Percentiles rank a stretch among this genome's conserved stretches.
These are phyloP conservation scores for Naganishia randhawae DNA, from an alignment of 768 basidiomycete genomes.

Conservation along the genomic window DNA sequence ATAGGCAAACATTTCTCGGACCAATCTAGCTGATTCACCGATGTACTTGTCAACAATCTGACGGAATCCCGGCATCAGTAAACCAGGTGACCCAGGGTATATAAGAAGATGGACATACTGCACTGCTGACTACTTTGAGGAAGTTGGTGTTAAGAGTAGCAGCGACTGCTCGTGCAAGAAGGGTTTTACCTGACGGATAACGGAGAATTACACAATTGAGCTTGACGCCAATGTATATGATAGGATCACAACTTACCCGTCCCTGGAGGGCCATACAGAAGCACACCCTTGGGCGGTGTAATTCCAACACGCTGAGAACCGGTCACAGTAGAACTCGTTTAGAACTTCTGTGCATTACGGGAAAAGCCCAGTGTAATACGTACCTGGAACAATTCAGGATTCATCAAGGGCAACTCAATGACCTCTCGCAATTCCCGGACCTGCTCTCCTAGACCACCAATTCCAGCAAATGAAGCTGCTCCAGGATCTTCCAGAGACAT, in stretches of 20 bases:
- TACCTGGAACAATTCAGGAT: slow-evolving; percentile 77
- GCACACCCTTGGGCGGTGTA: slow-evolving; percentile 90
- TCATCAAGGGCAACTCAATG: slow-evolving; percentile 90
- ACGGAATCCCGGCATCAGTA: neutral
- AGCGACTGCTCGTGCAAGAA: slow-evolving; percentile 89
- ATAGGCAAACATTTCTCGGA: slow-evolving; percentile 99
- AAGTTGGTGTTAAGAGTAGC: slow-evolving; percentile 93
- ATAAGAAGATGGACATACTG: slow-evolving; percentile 63
- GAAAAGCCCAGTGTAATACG: slow-evolving; percentile 1
- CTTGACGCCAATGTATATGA: neutral
- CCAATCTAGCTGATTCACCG: slow-evolving; percentile 90
- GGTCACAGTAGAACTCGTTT: neutral
- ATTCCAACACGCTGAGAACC: slow-evolving; percentile 75
- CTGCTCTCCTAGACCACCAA: slow-evolving; percentile 92
- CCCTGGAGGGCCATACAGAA: slow-evolving; percentile 92
- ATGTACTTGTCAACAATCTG: slow-evolving; percentile 70
- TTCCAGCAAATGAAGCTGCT: slow-evolving; percentile 90
- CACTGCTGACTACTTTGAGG: slow-evolving; percentile 95
- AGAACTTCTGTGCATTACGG: neutral
- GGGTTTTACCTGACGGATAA: slow-evolving; percentile 62
- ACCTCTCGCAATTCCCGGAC: slow-evolving; percentile 95
- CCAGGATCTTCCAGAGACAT: slow-evolving; percentile 99
- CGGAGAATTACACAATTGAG: neutral
- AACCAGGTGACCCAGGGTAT: neutral
- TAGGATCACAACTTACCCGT: slow-evolving; percentile 58